Conservation (phyloP, 2,329 filamentous ascomycete genomes). For the Trichoderma atrobrunneum region DNA sequence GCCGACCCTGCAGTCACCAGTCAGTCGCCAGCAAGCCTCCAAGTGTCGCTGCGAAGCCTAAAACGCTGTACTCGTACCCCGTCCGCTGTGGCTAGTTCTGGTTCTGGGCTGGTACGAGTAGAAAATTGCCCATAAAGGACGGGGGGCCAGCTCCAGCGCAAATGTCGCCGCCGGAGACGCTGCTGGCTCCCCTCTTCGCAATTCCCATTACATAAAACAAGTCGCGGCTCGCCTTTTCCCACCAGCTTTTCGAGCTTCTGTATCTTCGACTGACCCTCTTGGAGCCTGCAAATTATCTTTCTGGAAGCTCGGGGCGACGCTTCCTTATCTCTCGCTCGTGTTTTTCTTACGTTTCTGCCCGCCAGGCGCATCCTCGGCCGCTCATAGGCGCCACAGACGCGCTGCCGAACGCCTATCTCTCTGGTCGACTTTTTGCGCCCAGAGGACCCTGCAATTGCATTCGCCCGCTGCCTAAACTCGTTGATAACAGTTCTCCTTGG, state of each 20-base stretch:
- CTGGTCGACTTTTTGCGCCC: conserved; percentile 28
- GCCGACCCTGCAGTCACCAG: conserved; percentile 18
- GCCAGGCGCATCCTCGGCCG: conserved; percentile 19
- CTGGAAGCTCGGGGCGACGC: conserved; percentile 17
- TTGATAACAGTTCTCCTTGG: conserved; percentile 12
- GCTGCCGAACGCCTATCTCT: conserved; percentile 25
- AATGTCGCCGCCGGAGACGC: conserved; percentile 5
- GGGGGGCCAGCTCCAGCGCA: conserved; percentile 15
- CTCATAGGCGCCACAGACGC: conserved; percentile 31
- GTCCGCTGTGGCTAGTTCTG: not conserved
- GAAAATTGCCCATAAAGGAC: conserved; percentile 12
- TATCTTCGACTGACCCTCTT: conserved; percentile 26
- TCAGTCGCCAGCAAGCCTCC: not conserved
- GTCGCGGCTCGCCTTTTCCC: conserved; percentile 30
- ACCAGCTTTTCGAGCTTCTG: conserved; percentile 25
- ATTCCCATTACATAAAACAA: conserved; percentile 42
- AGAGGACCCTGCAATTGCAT: conserved; percentile 19
- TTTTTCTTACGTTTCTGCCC: conserved; percentile 22
- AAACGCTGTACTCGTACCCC: conserved; percentile 15
- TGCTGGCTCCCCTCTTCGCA: conserved; percentile 28
- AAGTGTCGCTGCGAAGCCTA: not conserved
- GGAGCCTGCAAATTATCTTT: conserved; percentile 20
- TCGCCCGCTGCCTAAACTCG: conserved; percentile 11
- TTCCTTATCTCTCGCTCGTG: conserved; percentile 29
- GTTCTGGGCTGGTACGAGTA: not conserved